phyloP scores from a whole-genome alignment of 1,284 basidiomycete genomes.

The Malassezia yamatoensis region DNA sequence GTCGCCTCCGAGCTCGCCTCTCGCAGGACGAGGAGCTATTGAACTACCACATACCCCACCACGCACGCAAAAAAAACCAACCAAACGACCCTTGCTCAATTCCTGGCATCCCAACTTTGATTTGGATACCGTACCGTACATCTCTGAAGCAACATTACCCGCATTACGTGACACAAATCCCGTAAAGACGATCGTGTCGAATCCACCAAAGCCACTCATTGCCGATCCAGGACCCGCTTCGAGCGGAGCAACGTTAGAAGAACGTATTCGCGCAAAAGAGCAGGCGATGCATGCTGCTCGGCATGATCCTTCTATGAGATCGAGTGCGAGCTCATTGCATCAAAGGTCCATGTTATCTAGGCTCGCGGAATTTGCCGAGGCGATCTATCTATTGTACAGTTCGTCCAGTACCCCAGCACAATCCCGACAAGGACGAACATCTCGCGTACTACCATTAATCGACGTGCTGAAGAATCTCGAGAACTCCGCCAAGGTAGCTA shows the following conservation, averaged over 20 bases:
- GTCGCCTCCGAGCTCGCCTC: neutral
- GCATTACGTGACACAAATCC: neutral
- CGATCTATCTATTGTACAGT: constrained; percentile 6
- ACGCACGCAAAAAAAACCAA: neutral
- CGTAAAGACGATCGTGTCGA: neutral
- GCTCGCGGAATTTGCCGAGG: constrained; percentile 11
- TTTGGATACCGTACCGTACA: neutral
- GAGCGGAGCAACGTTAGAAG: constrained; percentile 2
- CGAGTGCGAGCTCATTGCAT: neutral
- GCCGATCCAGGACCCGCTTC: neutral
- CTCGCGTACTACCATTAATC: constrained; percentile 5
- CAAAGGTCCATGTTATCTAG: constrained; percentile 14
- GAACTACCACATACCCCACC: neutral
- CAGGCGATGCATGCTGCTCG: constrained; percentile 2
- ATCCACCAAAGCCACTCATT: neutral
- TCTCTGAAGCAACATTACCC: constrained; percentile 10
- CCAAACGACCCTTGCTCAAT: neutral
- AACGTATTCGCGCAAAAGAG: constrained; percentile 18
- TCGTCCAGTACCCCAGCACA: neutral
- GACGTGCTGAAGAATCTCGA: constrained; percentile 9
- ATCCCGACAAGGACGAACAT: neutral
- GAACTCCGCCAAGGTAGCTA: constrained; percentile 4
- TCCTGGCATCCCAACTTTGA: constrained; percentile 13
- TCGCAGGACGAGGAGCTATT: neutral
- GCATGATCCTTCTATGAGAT: neutral